Percentiles rank a stretch among this genome's conserved stretches.
Conservation (phyloP, 345 rosid genomes). For the Euphorbia tirucalli region DNA sequence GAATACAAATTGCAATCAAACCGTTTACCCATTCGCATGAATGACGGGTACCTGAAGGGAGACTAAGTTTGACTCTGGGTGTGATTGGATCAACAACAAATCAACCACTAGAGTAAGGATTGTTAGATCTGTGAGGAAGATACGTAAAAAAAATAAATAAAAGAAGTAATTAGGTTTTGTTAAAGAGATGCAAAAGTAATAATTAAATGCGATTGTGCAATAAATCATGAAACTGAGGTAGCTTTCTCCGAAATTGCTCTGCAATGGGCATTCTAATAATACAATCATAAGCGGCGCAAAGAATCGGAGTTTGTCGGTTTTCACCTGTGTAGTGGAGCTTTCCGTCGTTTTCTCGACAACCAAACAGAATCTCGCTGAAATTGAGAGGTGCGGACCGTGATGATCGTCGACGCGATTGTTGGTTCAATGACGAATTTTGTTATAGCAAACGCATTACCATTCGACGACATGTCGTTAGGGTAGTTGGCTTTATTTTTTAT, state of each 20-base stretch:
- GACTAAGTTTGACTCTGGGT: background rate
- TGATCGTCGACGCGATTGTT: background rate
- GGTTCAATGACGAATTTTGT: background rate
- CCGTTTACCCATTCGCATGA: background rate
- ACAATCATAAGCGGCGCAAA: background rate
- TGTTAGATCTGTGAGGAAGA: too few species aligned
- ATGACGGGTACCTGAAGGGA: background rate
- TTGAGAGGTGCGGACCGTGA: background rate
- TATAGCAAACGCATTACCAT: too few species aligned
- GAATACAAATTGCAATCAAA: background rate
- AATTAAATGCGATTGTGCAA: background rate
- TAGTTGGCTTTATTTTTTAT: too few species aligned
- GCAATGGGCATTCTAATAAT: background rate
- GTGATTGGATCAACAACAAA: background rate
- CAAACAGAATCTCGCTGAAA: background rate
- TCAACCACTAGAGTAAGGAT: background rate
- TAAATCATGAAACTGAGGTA: background rate
- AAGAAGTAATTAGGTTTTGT: too few species aligned
- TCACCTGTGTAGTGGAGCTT: background rate
- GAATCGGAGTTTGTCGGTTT: background rate
- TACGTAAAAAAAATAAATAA: too few species aligned
- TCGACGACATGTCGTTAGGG: too few species aligned
- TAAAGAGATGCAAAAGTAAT: background rate
- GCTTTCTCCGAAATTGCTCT: background rate
- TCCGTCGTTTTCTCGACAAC: background rate